Conservation (phyloP, 2,329 filamentous ascomycete genomes). For the Plectosphaerella cucumerina region DNA sequence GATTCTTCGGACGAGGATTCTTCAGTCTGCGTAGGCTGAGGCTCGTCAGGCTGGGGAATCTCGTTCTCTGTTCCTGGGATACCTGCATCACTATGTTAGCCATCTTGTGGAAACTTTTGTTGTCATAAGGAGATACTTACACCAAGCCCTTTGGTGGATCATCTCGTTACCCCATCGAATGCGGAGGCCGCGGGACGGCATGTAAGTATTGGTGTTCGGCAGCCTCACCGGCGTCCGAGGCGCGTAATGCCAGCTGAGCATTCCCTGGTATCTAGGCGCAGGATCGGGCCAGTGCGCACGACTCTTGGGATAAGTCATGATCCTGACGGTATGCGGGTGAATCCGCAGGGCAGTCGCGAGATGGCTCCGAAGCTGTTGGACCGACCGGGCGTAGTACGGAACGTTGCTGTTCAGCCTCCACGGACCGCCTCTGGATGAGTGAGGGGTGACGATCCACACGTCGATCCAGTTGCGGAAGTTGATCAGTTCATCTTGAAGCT, state of each 20-base stretch:
- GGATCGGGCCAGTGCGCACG: not conserved
- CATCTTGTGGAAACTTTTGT: no score
- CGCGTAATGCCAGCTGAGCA: not conserved
- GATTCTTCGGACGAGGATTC: no score
- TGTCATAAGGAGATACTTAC: not conserved
- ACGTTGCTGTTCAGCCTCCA: not conserved
- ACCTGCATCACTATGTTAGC: not conserved
- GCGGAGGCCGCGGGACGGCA: not conserved
- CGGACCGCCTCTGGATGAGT: not conserved
- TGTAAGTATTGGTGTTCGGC: not conserved
- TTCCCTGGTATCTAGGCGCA: not conserved
- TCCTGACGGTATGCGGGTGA: not conserved
- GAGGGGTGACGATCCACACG: not conserved
- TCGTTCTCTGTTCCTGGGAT: no score
- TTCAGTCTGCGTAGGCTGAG: no score
- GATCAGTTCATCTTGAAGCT: not conserved
- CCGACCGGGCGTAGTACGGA: not conserved
- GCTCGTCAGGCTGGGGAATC: no score
- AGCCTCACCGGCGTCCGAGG: not conserved
- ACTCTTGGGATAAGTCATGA: not conserved
- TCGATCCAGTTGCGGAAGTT: not conserved
- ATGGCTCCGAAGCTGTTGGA: not conserved
- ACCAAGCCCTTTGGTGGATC: not conserved
- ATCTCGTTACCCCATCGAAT: not conserved
- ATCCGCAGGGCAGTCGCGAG: not conserved